These are phyloP conservation scores for Cercospora zeina DNA, from an alignment of 2,329 filamentous ascomycete genomes.

Conservation along the genomic window DNA sequence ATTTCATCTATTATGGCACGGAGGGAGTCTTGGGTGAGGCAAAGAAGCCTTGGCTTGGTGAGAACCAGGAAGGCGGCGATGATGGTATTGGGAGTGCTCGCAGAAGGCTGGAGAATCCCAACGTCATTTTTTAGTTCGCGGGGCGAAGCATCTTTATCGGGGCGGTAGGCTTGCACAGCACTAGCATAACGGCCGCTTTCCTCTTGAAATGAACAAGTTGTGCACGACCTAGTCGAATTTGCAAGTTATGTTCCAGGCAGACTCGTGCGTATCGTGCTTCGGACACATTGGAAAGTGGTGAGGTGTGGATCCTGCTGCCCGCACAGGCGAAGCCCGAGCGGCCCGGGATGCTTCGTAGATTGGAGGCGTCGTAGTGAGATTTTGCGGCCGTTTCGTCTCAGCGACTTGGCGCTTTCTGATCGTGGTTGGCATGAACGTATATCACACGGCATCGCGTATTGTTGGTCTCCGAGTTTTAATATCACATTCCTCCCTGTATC, in stretches of 20 bases:
- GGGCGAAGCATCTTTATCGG: neutral
- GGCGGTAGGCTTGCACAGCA: neutral
- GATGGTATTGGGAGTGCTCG: constrained; percentile 83
- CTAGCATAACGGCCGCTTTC: neutral
- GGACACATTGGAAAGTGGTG: neutral
- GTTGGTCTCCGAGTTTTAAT: neutral
- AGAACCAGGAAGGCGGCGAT: constrained; percentile 78
- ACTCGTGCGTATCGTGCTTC: neutral
- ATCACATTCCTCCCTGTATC: constrained; percentile 82
- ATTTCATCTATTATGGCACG: constrained; percentile 83
- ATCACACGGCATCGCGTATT: neutral
- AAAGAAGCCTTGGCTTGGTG: constrained; percentile 91
- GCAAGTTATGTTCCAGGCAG: neutral
- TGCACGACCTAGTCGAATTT: neutral
- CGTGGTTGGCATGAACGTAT: neutral
- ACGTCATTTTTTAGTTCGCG: constrained; percentile 40
- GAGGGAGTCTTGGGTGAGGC: constrained; percentile 81
- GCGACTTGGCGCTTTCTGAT: neutral
- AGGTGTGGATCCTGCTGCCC: neutral
- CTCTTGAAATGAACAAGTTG: constrained; percentile 3
- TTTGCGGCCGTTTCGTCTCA: neutral
- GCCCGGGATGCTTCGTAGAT: constrained; percentile 4
- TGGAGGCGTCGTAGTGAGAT: neutral
- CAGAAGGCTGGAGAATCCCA: constrained; percentile 53
- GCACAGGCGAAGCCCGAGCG: neutral